Conservation (phyloP, 805 yeast genomes). For the Cyberlindnera mrakii region DNA sequence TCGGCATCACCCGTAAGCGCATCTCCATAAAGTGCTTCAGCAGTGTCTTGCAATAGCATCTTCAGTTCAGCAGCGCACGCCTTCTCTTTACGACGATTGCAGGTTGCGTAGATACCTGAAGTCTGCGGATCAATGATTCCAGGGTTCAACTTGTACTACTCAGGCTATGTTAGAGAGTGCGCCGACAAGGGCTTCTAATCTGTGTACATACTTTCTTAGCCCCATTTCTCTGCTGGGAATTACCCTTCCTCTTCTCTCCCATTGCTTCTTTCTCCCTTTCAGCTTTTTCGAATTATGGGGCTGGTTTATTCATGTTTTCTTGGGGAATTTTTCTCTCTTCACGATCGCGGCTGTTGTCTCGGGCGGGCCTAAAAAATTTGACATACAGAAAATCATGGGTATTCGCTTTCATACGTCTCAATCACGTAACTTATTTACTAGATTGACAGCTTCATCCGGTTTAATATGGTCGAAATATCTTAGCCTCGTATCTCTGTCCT, state of each 20-base stretch:
- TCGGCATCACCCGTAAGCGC: constrained; percentile 17
- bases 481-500: constrained; percentile 46
- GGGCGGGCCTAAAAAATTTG: no score
- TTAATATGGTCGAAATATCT: constrained; percentile 69
- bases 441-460: constrained; percentile 59
- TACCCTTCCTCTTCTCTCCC: constrained; percentile 18
- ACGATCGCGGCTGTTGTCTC: no score
- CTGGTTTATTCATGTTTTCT: background rate
- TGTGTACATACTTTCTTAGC: constrained; percentile 15
- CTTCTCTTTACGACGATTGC: constrained; percentile 74
- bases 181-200: background rate
- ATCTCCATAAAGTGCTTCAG: constrained; percentile 40
- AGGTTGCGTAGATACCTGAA: constrained; percentile 84
- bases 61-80: constrained; percentile 72
- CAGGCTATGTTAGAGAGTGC: background rate
- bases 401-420: background rate
- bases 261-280: constrained; percentile 1
- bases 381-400: no score
- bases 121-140: constrained; percentile 77
- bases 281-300: background rate
- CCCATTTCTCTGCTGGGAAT: constrained; percentile 2
- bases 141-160: constrained; percentile 36
- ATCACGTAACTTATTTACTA: constrained; percentile 46
- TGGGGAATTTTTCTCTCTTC: background rate
- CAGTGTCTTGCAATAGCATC: constrained; percentile 48